Percentiles rank a stretch among this genome's conserved stretches.
phyloP scores from a whole-genome alignment of 176 grass and related monocot species.

The Hsuehochloa calcarea region DNA sequence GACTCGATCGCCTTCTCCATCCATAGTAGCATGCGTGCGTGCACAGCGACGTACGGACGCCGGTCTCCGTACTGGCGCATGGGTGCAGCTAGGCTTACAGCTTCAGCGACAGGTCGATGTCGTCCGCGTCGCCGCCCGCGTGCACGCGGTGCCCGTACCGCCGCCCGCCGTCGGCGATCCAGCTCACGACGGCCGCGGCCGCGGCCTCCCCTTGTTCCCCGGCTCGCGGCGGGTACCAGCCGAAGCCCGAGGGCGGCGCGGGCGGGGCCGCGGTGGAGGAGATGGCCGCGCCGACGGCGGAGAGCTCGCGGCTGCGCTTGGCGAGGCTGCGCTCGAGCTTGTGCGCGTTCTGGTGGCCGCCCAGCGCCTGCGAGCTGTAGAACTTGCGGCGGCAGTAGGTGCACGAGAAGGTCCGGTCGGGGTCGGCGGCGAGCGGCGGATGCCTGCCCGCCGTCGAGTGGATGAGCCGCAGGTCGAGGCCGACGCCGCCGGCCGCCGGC shows the following conservation, averaged over 20 bases:
- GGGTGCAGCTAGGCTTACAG: conserved; percentile 7
- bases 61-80: neutral
- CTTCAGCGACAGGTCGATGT: conserved; percentile 57
- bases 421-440: neutral
- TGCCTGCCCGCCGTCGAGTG: neutral
- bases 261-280: neutral
- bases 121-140: neutral
- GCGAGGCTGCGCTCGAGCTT: conserved; percentile 81
- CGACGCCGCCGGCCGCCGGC: conserved; percentile 24
- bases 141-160: conserved; percentile 26
- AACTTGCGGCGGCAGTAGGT: conserved; percentile 84
- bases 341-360: conserved; percentile 99
- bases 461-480: conserved; percentile 62
- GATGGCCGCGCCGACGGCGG: neutral
- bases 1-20: neutral
- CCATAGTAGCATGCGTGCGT: neutral
- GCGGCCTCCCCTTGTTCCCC: conserved; percentile 7
- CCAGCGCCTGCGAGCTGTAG: conserved; percentile 94
- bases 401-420: conserved; percentile 74
- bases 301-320: conserved; percentile 60
- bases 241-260: conserved; percentile 6
- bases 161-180: conserved; percentile 45
- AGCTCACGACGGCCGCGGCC: conserved; percentile 47
- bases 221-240: conserved; percentile 6
- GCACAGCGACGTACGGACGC: neutral